These are phyloP conservation scores for Citrullus colocynthis DNA, from an alignment of 306 rosid genomes.

Conservation along the genomic window DNA sequence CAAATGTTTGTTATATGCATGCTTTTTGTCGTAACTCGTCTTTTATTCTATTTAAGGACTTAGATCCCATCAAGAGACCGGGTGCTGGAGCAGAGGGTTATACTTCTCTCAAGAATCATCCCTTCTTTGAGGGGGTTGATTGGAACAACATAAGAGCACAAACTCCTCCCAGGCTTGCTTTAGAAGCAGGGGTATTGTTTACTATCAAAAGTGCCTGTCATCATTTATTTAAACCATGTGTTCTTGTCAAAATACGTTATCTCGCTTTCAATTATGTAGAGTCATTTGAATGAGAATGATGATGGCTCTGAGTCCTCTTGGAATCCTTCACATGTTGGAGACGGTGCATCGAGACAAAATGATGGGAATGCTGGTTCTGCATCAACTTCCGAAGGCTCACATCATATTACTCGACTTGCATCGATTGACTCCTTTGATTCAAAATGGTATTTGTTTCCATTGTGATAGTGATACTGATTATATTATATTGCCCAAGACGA, in stretches of 20 bases:
- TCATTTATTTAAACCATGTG: background rate
- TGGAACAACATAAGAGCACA: conserved; percentile 56
- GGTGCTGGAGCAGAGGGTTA: conserved; percentile 91
- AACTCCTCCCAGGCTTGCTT: conserved; percentile 71
- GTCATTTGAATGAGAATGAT: conserved; percentile 36
- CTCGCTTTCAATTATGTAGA: conserved; percentile 17
- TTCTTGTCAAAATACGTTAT: background rate
- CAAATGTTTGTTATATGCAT: background rate
- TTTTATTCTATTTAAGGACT: conserved; percentile 46
- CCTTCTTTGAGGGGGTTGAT: conserved; percentile 73
- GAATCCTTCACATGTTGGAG: conserved; percentile 83
- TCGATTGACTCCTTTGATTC: conserved; percentile 98
- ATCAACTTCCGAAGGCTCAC: conserved; percentile 52
- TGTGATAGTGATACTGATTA: background rate
- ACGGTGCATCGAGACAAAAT: conserved; percentile 32
- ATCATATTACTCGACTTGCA: conserved; percentile 75
- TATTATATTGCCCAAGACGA: background rate
- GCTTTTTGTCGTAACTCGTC: background rate
- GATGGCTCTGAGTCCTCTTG: conserved; percentile 49
- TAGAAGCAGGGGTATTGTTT: conserved; percentile 47
- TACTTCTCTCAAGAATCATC: conserved; percentile 55
- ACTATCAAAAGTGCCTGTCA: background rate
- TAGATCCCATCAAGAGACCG: conserved; percentile 77
- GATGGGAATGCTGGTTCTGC: conserved; percentile 49
- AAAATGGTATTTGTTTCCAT: conserved; percentile 55